These are phyloP conservation scores for Epichloe brachyelytri DNA, from an alignment of 2,329 filamentous ascomycete species.

Conservation along the genomic window DNA sequence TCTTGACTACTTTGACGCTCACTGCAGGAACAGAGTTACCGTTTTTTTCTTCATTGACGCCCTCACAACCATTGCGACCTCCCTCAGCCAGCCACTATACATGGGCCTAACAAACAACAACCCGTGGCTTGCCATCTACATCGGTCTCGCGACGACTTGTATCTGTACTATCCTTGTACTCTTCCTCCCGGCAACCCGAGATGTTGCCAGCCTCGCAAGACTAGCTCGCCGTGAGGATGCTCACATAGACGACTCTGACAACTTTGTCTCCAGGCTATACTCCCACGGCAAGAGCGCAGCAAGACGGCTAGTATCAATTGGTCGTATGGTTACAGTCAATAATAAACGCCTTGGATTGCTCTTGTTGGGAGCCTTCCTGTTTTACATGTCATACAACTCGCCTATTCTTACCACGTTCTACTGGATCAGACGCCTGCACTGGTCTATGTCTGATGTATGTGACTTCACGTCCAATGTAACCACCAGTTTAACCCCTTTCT, in stretches of 20 bases:
- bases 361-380: background rate
- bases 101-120: background rate
- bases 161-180: background rate
- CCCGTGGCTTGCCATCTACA: slow-evolving; percentile 1
- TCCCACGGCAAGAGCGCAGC: background rate
- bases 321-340: background rate
- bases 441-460: background rate
- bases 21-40: background rate
- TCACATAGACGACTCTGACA: no score
- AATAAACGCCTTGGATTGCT: slow-evolving; percentile 1
- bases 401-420: background rate
- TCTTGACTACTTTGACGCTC: background rate
- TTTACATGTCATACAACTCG: background rate
- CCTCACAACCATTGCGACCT: background rate
- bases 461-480: no score
- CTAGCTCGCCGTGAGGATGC: background rate
- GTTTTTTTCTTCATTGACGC: background rate
- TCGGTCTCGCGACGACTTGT: slow-evolving; percentile 3
- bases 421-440: background rate
- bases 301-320: background rate
- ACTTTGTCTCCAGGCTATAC: background rate
- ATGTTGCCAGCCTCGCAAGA: background rate
- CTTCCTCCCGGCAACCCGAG: slow-evolving; percentile 3
- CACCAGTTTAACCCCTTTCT: background rate
- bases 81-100: background rate